These are phyloP conservation scores for Paraphoma sp. DNA, from an alignment of 2,329 filamentous ascomycete species.

Conservation along the genomic window DNA sequence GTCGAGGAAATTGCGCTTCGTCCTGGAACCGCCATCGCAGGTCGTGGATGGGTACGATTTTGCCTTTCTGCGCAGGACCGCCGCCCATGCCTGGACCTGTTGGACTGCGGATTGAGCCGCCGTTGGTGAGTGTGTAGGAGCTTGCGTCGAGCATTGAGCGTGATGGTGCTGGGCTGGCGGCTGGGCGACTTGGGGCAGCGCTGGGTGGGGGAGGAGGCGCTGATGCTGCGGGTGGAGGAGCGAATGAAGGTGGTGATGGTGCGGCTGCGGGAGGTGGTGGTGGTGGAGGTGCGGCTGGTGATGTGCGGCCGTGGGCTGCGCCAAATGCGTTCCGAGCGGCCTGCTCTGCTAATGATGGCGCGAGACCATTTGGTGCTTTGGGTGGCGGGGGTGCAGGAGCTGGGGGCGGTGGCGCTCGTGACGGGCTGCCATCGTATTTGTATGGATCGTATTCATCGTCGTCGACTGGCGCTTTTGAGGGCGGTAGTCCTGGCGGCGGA, in stretches of 20 bases:
- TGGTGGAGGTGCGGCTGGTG: slow-evolving; percentile 51
- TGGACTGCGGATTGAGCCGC: slow-evolving; percentile 35
- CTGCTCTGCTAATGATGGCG: slow-evolving; percentile 62
- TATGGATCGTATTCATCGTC: slow-evolving; percentile 43
- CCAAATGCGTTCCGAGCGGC: slow-evolving; percentile 65
- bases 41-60: slow-evolving; percentile 71
- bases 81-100: slow-evolving; percentile 25
- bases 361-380: slow-evolving; percentile 54
- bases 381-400: slow-evolving; percentile 64
- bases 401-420: slow-evolving; percentile 33
- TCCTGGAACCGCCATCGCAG: slow-evolving; percentile 85
- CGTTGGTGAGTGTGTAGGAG: slow-evolving; percentile 69
- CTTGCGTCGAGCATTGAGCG: slow-evolving; percentile 76
- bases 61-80: slow-evolving; percentile 31
- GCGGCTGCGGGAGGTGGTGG: slow-evolving; percentile 57
- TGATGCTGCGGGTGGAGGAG: slow-evolving; percentile 45
- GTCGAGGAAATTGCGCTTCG: slow-evolving; percentile 82
- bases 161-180: slow-evolving; percentile 52
- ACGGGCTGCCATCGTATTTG: slow-evolving; percentile 50
- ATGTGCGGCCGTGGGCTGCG: slow-evolving; percentile 36
- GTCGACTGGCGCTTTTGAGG: slow-evolving; percentile 48
- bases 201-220: slow-evolving; percentile 43
- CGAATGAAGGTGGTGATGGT: slow-evolving; percentile 24
- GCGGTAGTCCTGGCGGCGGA: slow-evolving; percentile 42
- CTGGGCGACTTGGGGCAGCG: slow-evolving; percentile 35